Conservation (phyloP, 2,329 filamentous ascomycete genomes). For the Myriosclerotinia scirpicola region DNA sequence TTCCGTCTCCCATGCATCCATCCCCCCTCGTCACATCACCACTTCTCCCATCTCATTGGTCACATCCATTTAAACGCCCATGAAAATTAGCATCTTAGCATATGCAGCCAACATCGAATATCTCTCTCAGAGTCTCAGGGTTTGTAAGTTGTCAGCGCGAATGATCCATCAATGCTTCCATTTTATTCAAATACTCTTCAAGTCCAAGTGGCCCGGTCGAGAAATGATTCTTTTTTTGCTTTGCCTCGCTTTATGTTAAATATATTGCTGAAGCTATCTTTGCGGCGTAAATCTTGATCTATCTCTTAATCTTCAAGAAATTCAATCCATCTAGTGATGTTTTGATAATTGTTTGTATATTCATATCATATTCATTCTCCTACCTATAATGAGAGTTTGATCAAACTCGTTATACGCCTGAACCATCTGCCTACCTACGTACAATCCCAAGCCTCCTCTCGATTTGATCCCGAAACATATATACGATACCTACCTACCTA, state of each 20-base stretch:
- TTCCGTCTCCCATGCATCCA: conserved; percentile 1
- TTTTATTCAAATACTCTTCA: conserved; percentile 12
- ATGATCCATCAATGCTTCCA: not conserved
- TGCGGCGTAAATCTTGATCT: not conserved
- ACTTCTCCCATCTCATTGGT: not conserved
- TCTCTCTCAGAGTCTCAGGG: no score
- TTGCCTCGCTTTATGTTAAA: conserved; percentile 1
- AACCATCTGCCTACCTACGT: not conserved
- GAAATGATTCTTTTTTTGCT: not conserved
- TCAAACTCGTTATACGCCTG: not conserved
- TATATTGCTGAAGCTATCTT: not conserved
- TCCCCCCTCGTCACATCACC: not conserved
- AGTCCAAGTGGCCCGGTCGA: conserved; percentile 7
- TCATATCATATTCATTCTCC: not conserved
- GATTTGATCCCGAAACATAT: not conserved
- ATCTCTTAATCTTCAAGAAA: no score
- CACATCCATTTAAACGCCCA: conserved; percentile 5
- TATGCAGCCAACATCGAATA: conserved; percentile 5
- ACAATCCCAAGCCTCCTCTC: not conserved
- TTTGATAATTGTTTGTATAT: not conserved
- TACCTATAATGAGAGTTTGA: not conserved
- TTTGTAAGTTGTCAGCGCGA: conserved; percentile 11
- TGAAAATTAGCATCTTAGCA: not conserved
- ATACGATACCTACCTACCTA: not conserved
- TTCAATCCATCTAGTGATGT: conserved; percentile 10